Evolutionary conservation across 2,329 filamentous ascomycete species (phyloP), one percentile per base, ranked within the genome.

Genomic region (Trichoderma koningiopsis): DNA sequence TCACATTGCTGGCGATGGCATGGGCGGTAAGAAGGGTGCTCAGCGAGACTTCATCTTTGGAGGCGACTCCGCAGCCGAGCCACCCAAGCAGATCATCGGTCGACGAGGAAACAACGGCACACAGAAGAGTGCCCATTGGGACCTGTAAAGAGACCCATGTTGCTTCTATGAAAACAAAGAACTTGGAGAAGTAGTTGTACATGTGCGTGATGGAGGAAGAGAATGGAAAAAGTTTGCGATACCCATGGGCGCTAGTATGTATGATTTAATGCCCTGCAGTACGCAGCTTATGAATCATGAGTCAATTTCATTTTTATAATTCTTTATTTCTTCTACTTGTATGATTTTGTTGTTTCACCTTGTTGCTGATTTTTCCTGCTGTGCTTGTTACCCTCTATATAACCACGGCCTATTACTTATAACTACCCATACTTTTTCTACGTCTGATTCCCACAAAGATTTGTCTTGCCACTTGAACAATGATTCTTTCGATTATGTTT

Each of bases 11-110:
- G 88, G 88, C 31, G 86, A 90, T 72, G 89, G 89, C 70, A 91
- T 91, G 89, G 89, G 89, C 53, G 86, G 87, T 57, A 82, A 82
- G 72, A 87, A 83, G 77, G 86, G 84, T 53, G 80, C 83, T 31
- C 79, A 84, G 55, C 81, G 86, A 65, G 78, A 83, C 73, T 91
- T 88, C 88, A 81, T 87, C n/a, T 86, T 88, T 70, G 85, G 85
- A 22, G 85, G 84, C 55, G 83, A 84, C 57, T 84, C 84, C 35
- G 83, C 84, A 29, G 80, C 83, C 69, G 79, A 83, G 65, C 74
- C 77, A 59, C 74, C 71, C n/a, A 71, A 73, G 62, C 74, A 24
- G 37, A 27, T 77, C 52, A 77, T 79, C 62, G 72, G 79, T 5
- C 80, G 81, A 53, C 81, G 82, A 75, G 76, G 78, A 75, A 65